These are phyloP conservation scores for Flaveria robusta DNA, from an alignment of 129 eudicot species.

Conservation along the genomic window DNA sequence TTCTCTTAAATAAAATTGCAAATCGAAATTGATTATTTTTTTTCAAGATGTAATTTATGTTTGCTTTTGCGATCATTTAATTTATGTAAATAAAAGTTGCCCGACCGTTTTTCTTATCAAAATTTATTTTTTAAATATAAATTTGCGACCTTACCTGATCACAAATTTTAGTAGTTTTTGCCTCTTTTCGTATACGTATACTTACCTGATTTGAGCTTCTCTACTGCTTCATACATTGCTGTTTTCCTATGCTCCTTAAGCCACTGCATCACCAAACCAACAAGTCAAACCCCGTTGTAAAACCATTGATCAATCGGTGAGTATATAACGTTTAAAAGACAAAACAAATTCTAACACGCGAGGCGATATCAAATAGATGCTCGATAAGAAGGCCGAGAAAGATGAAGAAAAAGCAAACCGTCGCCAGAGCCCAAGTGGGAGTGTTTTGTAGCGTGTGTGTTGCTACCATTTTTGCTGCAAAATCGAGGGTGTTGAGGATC, in stretches of 20 bases:
- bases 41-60: too few species aligned
- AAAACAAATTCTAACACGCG: conserved; percentile 3
- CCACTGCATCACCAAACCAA: conserved; percentile 38
- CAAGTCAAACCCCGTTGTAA: neutral
- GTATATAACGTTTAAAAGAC: neutral
- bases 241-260: conserved; percentile 46
- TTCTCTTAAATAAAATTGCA: too few species aligned
- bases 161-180: too few species aligned
- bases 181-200: too few species aligned
- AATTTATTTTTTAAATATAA: too few species aligned
- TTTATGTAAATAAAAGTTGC: too few species aligned
- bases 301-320: neutral
- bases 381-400: conserved; percentile 36
- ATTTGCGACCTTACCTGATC: too few species aligned
- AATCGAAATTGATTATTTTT: too few species aligned
- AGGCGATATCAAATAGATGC: conserved; percentile 21
- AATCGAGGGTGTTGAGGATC: neutral
- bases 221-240: conserved; percentile 45
- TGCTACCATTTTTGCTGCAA: conserved; percentile 21
- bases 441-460: conserved; percentile 16
- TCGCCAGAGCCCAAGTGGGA: conserved; percentile 41
- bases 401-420: conserved; percentile 37
- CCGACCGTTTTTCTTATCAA: too few species aligned
- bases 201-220: conserved; percentile 47
- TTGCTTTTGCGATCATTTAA: too few species aligned